Conservation (phyloP, 495 filamentous ascomycete genomes). For the Diplogelasinospora grovesii region DNA sequence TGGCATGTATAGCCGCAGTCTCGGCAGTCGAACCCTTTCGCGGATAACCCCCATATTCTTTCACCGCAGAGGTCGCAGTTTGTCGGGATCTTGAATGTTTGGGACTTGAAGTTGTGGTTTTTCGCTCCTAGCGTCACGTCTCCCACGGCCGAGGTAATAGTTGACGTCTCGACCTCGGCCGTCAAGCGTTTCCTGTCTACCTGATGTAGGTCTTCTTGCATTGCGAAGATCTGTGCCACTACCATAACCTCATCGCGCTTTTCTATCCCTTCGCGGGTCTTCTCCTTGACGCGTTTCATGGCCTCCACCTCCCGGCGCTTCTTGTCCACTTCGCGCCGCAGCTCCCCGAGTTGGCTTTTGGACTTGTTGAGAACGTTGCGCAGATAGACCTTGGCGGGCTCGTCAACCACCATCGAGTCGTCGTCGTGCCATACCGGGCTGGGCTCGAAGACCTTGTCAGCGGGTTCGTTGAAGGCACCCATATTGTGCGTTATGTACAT, state of each 20-base stretch:
- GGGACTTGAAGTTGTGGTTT: conserved; percentile 92
- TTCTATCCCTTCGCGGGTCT: conserved; percentile 72
- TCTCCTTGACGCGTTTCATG: conserved; percentile 62
- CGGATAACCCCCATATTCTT: conserved; percentile 90
- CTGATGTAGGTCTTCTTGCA: conserved; percentile 80
- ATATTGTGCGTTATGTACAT: conserved; percentile 97
- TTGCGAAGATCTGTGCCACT: conserved; percentile 64
- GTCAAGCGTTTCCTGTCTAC: conserved; percentile 79
- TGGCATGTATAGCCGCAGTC: conserved; percentile 98
- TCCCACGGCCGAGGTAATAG: conserved; percentile 77
- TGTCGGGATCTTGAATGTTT: conserved; percentile 97
- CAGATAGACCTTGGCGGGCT: conserved; percentile 79
- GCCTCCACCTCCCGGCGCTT: conserved; percentile 77
- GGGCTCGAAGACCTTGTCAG: conserved; percentile 81
- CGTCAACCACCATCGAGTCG: conserved; percentile 71
- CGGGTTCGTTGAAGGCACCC: conserved; percentile 70
- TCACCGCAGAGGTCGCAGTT: conserved; percentile 97
- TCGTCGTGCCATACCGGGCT: conserved; percentile 98
- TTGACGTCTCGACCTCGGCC: conserved; percentile 85
- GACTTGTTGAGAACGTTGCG: conserved; percentile 88
- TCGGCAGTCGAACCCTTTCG: conserved; percentile 90
- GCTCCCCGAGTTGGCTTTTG: conserved; percentile 69
- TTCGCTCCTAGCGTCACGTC: conserved; percentile 86
- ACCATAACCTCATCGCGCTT: conserved; percentile 77
- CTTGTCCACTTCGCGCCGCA: conserved; percentile 74